These are phyloP conservation scores for Mucor plumbeus DNA, from an alignment of 371 early-diverging fungal species.

Conservation along the genomic window DNA sequence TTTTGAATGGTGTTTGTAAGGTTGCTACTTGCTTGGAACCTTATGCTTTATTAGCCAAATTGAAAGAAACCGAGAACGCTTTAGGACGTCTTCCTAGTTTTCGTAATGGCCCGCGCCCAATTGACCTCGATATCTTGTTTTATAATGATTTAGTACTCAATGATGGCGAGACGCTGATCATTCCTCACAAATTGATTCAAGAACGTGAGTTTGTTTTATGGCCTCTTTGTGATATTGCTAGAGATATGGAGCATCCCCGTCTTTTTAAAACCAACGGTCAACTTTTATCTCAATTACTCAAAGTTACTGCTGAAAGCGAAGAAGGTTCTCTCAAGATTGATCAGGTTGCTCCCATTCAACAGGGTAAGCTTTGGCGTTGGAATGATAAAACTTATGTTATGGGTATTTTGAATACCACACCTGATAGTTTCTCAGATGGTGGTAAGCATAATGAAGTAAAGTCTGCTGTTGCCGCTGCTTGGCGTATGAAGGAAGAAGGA, in stretches of 20 bases:
- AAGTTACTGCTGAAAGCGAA: constrained; percentile 52
- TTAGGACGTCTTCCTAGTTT: constrained; percentile 77
- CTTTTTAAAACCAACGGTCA: constrained; percentile 81
- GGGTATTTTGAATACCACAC: constrained; percentile 97
- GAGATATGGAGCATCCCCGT: constrained; percentile 88
- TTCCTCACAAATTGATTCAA: constrained; percentile 88
- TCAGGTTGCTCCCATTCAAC: constrained; percentile 70
- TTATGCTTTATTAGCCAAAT: constrained; percentile 67
- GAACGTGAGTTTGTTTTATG: constrained; percentile 96
- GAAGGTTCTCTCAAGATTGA: constrained; percentile 59
- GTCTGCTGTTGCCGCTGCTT: constrained; percentile 73
- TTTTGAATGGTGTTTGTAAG: constrained; percentile 90
- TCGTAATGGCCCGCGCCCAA: constrained; percentile 90
- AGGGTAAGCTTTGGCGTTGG: constrained; percentile 63
- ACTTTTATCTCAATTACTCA: constrained; percentile 77
- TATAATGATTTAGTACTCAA: constrained; percentile 82
- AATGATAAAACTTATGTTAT: constrained; percentile 79
- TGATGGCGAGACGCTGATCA: constrained; percentile 67
- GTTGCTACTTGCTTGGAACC: constrained; percentile 83
- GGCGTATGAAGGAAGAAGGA: constrained; percentile 77
- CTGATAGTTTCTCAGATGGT: constrained; percentile 97
- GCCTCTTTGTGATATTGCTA: constrained; percentile 94
- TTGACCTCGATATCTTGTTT: constrained; percentile 95
- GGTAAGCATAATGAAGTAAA: constrained; percentile 71
- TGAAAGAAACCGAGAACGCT: constrained; percentile 84